phyloP scores from a whole-genome alignment of 192 early-diverging fungal species.

The Backusella tuberculispora region DNA sequence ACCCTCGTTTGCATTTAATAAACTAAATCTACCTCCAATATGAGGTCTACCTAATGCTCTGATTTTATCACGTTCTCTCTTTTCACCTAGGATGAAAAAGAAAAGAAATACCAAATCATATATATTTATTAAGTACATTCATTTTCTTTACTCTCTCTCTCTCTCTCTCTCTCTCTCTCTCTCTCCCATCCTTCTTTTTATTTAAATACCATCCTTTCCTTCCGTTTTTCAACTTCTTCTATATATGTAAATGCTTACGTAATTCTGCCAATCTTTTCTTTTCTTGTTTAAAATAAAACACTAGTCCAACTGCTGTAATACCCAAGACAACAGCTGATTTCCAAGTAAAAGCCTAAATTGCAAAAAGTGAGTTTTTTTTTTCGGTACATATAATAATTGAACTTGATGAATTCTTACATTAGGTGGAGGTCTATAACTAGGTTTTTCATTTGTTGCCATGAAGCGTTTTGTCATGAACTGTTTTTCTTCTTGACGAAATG shows the following conservation, averaged over 20 bases:
- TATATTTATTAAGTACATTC: neutral
- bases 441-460: neutral
- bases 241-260: constrained; percentile 30
- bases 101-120: neutral
- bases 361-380: neutral
- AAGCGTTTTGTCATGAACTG: neutral
- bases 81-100: constrained; percentile 40
- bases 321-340: constrained; percentile 59
- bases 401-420: neutral
- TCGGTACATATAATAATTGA: neutral
- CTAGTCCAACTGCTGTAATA: constrained; percentile 58
- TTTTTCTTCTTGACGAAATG: neutral
- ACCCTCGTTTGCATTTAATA: constrained; percentile 80
- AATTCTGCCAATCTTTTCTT: constrained; percentile 59
- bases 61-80: constrained; percentile 41
- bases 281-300: constrained; percentile 66
- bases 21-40: constrained; percentile 87
- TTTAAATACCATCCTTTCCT: too few relatives aligned
- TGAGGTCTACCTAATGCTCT: constrained; percentile 77
- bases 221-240: neutral
- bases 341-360: constrained; percentile 48
- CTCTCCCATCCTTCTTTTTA: neutral
- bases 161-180: too few relatives aligned
- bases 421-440: neutral
- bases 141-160: neutral